phyloP scores from a whole-genome alignment of 768 basidiomycete genomes.

The Rhodotorula sphaerocarpa region DNA sequence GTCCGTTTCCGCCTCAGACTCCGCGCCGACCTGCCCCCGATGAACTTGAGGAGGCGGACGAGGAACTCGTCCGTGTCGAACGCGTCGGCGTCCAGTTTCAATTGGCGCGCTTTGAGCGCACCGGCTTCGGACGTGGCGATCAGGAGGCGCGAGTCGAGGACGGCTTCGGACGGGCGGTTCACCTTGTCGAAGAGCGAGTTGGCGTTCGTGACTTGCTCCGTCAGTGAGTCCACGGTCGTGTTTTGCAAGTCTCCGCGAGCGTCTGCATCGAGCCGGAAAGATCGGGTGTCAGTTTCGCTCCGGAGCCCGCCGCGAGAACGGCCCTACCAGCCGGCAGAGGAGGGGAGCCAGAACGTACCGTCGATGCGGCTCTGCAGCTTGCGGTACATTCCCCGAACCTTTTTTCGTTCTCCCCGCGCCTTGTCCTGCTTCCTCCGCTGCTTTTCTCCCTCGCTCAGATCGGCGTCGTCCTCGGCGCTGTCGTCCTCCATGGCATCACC shows the following conservation, averaged over 20 bases:
- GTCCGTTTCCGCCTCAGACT: slow-evolving; percentile 38
- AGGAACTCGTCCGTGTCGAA: slow-evolving; percentile 93
- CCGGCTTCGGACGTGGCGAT: slow-evolving; percentile 67
- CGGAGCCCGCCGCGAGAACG: too few relatives aligned
- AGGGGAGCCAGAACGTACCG: slow-evolving; percentile 47
- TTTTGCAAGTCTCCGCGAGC: slow-evolving; percentile 43
- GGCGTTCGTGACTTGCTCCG: slow-evolving; percentile 19
- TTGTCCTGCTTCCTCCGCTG: neutral
- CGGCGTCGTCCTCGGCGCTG: neutral
- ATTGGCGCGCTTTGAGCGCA: slow-evolving; percentile 77
- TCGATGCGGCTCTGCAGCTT: slow-evolving; percentile 57
- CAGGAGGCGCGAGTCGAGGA: slow-evolving; percentile 76
- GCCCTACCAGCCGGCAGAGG: neutral
- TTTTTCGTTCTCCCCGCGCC: slow-evolving; percentile 3
- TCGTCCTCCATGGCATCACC: neutral
- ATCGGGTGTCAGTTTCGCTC: too few relatives aligned
- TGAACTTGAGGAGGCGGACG: slow-evolving; percentile 55
- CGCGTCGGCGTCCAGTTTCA: slow-evolving; percentile 76
- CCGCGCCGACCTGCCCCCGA: slow-evolving; percentile 45
- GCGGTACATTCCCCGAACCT: slow-evolving; percentile 54
- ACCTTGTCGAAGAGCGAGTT: slow-evolving; percentile 48
- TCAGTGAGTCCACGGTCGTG: slow-evolving; percentile 30
- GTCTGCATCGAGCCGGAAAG: slow-evolving; percentile 56
- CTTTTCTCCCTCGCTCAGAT: neutral
- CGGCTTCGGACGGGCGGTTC: slow-evolving; percentile 75